phyloP scores from a whole-genome alignment of 163 green algal species.

The Chlorella variabilis region DNA sequence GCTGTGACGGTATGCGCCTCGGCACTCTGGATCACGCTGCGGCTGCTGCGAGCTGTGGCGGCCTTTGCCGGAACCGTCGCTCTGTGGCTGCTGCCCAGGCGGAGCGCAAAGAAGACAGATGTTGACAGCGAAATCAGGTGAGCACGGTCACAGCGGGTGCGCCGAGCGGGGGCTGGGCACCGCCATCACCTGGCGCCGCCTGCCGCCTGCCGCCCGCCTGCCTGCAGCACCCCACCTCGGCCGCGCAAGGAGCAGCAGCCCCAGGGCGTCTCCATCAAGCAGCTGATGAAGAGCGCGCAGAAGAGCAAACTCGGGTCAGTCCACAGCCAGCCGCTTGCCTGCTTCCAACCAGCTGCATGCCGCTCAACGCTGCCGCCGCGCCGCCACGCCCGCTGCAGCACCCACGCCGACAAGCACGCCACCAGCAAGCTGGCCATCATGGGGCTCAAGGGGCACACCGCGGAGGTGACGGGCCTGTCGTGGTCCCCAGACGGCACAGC shows the following conservation, averaged over 20 bases:
- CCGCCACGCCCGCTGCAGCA: background rate
- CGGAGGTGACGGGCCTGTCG: conserved; percentile 52
- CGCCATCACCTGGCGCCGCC: background rate
- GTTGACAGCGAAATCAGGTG: background rate
- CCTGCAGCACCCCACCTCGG: conserved; percentile 11
- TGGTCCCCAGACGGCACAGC: conserved; percentile 59
- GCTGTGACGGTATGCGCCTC: background rate
- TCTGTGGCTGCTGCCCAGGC: background rate
- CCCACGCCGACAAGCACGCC: conserved; percentile 11
- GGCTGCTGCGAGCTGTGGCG: background rate
- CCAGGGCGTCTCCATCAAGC: conserved; percentile 17
- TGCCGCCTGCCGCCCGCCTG: background rate
- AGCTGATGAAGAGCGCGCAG: conserved; percentile 13
- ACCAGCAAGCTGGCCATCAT: conserved; percentile 28
- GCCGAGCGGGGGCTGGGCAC: no score
- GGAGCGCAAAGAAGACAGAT: background rate
- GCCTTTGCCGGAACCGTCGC: background rate
- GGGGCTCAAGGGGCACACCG: conserved; percentile 23
- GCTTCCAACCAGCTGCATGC: no score
- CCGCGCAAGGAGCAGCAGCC: conserved; percentile 8
- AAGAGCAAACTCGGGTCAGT: conserved; percentile 35
- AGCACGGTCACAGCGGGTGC: no score
- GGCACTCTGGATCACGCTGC: background rate
- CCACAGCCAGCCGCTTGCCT: no score
- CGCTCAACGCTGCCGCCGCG: background rate